phyloP scores from a whole-genome alignment of 495 filamentous ascomycete genomes.

The Hypoxylon intermedium region DNA sequence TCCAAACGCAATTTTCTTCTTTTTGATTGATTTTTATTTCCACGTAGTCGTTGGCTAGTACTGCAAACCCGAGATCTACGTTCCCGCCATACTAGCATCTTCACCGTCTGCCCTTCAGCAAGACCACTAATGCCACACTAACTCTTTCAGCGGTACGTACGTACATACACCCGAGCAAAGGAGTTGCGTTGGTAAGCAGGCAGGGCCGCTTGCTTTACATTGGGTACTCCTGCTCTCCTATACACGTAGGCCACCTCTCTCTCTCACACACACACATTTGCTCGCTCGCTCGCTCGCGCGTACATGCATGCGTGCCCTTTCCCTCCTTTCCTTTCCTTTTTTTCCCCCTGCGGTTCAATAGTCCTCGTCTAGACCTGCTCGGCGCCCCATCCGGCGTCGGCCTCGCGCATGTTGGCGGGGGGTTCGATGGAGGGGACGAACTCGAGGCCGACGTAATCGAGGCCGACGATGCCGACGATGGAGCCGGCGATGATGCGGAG shows the following conservation, averaged over 20 bases:
- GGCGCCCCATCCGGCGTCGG: conserved; percentile 86
- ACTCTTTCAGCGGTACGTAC: too few species aligned
- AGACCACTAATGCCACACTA: too few species aligned
- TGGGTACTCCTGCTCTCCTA: too few species aligned
- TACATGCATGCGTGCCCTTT: too few species aligned
- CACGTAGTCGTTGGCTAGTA: background rate
- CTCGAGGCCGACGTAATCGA: conserved; percentile 83
- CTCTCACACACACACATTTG: too few species aligned
- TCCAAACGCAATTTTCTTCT: conserved; percentile 1
- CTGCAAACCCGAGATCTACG: background rate
- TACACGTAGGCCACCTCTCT: too few species aligned
- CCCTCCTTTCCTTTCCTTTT: background rate
- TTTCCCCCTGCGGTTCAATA: too few species aligned
- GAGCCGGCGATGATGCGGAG: conserved; percentile 70
- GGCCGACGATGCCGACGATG: conserved; percentile 75
- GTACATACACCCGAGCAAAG: too few species aligned
- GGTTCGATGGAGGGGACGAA: conserved; percentile 97
- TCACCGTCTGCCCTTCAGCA: background rate
- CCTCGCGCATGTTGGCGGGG: conserved; percentile 95
- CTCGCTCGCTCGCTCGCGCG: too few species aligned
- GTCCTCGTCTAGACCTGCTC: conserved; percentile 87
- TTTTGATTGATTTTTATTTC: background rate
- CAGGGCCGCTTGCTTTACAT: too few species aligned
- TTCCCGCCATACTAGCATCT: too few species aligned
- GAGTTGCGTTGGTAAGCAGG: too few species aligned